Evolutionary conservation across 306 rosid genomes (phyloP).

Genomic region (Fragaria ananassa): DNA sequence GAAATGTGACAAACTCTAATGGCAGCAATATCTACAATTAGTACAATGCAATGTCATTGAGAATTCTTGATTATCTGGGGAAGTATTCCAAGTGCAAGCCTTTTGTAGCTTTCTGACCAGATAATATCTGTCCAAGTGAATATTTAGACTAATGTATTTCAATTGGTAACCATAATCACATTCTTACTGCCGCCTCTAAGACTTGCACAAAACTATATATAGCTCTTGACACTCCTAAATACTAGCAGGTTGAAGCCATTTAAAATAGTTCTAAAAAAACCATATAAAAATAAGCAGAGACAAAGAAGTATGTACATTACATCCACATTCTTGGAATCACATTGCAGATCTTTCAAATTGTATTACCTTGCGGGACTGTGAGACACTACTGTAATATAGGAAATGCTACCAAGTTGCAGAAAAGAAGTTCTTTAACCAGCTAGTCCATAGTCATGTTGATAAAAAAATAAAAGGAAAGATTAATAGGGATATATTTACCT

Average conservation of each 20-base stretch:
- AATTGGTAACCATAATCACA: not conserved
- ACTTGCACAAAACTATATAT: not conserved
- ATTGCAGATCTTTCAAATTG: not conserved
- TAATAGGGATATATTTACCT: slow-evolving; percentile 43
- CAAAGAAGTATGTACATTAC: not conserved
- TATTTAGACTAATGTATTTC: not conserved
- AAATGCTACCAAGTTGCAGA: not conserved
- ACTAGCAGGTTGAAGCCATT: not conserved
- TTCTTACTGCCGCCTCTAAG: not conserved
- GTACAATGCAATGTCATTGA: not conserved
- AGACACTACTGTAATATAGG: slow-evolving; percentile 3
- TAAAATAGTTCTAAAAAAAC: not conserved
- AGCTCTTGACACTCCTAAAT: not conserved
- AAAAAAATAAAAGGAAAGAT: slow-evolving; percentile 8
- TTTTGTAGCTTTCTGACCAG: not conserved
- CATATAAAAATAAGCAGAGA: not conserved
- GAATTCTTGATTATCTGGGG: not conserved
- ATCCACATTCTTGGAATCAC: not conserved
- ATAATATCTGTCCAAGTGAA: not conserved
- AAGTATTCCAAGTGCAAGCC: not conserved
- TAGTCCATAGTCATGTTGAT: not conserved
- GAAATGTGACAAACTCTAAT: not conserved
- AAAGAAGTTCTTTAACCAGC: not conserved
- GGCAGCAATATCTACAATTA: not conserved
- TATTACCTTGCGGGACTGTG: not conserved